Conservation (phyloP, 2,329 filamentous ascomycete genomes). For the Fusarium sp. region DNA sequence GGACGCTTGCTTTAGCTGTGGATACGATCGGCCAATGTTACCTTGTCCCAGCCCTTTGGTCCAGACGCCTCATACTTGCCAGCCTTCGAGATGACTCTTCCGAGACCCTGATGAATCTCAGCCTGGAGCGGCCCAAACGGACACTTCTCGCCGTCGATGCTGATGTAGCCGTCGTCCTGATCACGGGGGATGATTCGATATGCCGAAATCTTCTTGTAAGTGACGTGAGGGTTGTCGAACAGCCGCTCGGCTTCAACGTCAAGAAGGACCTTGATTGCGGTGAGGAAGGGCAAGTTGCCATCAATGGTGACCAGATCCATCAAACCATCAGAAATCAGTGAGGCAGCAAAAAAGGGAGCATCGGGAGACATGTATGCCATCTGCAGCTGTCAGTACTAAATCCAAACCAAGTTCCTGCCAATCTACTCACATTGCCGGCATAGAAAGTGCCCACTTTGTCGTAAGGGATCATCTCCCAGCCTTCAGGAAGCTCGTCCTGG, state of each 20-base stretch:
- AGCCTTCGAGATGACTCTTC: slow-evolving; percentile 83
- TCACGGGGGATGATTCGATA: slow-evolving; percentile 85
- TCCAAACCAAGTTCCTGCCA: too few relatives aligned
- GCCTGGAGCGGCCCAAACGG: slow-evolving; percentile 92
- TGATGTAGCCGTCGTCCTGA: slow-evolving; percentile 82
- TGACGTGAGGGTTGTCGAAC: slow-evolving; percentile 82
- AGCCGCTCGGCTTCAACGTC: slow-evolving; percentile 78
- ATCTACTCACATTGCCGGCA: slow-evolving; percentile 78
- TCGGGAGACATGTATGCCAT: slow-evolving; percentile 93
- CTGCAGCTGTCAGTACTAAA: slow-evolving; percentile 51
- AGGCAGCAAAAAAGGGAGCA: slow-evolving; percentile 86
- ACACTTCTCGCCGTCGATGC: slow-evolving; percentile 90
- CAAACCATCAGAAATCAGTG: slow-evolving; percentile 83
- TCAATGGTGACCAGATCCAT: slow-evolving; percentile 87
- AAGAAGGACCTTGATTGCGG: slow-evolving; percentile 75
- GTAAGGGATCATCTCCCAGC: slow-evolving; percentile 79
- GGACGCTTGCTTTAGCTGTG: slow-evolving; percentile 33
- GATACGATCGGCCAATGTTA: slow-evolving; percentile 47
- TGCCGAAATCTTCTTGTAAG: slow-evolving; percentile 86
- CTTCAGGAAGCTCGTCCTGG: slow-evolving; percentile 77
- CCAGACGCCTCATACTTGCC: slow-evolving; percentile 76
- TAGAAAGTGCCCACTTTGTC: slow-evolving; percentile 92
- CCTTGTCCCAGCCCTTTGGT: slow-evolving; percentile 62
- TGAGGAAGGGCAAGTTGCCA: slow-evolving; percentile 75
- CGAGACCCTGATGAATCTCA: slow-evolving; percentile 85